A percentile compares a stretch with the other conserved stretches of the same genome.
Evolutionary conservation across 177 flowering plant genomes (phyloP).

Genomic region (Vitis hybrid): DNA sequence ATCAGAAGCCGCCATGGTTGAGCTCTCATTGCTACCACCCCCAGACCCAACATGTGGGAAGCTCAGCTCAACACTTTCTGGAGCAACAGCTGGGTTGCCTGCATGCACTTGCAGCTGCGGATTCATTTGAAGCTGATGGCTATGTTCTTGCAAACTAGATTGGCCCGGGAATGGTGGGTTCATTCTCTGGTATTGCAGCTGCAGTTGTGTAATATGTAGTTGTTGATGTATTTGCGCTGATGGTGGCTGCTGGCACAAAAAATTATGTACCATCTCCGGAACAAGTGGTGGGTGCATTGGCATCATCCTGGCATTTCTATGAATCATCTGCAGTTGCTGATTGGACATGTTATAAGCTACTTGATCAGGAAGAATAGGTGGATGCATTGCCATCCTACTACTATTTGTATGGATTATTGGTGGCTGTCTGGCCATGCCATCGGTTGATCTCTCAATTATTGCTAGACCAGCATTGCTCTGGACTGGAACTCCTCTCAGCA

Average conservation of each 20-base stretch:
- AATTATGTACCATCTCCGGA: background rate
- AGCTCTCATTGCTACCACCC: too few species aligned
- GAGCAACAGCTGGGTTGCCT: background rate
- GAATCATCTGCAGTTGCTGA: too few species aligned
- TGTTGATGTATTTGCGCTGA: background rate
- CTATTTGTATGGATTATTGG: too few species aligned
- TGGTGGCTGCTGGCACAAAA: slow-evolving; percentile 9
- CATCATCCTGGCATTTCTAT: background rate
- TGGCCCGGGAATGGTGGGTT: background rate
- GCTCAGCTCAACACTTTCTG: background rate
- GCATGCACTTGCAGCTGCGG: background rate
- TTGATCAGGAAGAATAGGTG: too few species aligned
- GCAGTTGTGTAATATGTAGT: background rate
- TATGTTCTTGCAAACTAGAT: too few species aligned
- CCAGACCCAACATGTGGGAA: background rate
- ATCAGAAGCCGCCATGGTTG: too few species aligned
- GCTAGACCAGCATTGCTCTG: background rate
- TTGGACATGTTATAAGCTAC: too few species aligned
- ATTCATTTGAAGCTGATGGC: too few species aligned
- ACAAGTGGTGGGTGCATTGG: background rate
- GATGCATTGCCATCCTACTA: too few species aligned
- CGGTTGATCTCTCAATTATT: too few species aligned
- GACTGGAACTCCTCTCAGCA: slow-evolving; percentile 4
- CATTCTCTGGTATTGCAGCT: background rate
- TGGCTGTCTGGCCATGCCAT: too few species aligned